These are phyloP conservation scores for Spathaspora sp. DNA, from an alignment of 1,139 yeast genomes.

Conservation along the genomic window DNA sequence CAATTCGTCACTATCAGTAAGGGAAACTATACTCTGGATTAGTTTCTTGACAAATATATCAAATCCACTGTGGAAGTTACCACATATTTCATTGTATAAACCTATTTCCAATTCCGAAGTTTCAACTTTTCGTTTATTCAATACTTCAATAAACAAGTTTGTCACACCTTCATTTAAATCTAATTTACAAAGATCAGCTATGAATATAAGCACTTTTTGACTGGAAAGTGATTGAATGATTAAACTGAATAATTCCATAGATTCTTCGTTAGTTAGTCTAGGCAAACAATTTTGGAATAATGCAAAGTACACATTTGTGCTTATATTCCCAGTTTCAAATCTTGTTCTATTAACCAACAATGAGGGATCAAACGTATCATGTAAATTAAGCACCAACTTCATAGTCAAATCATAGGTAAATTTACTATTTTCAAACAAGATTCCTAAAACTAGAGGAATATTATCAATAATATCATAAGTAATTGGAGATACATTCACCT, in stretches of 20 bases:
- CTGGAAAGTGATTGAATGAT: slow-evolving; percentile 25
- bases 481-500: slow-evolving; percentile 25
- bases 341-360: slow-evolving; percentile 11
- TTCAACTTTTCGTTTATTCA: slow-evolving; percentile 19
- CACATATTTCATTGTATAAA: slow-evolving; percentile 27
- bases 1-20: slow-evolving; percentile 27
- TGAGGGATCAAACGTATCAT: slow-evolving; percentile 32
- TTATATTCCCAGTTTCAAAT: slow-evolving; percentile 2
- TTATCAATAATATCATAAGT: slow-evolving; percentile 34
- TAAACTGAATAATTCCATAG: slow-evolving; percentile 22
- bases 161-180: slow-evolving; percentile 14
- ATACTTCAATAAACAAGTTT: slow-evolving; percentile 17
- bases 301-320: slow-evolving; percentile 13
- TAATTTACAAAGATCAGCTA: slow-evolving; percentile 18
- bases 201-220: slow-evolving; percentile 20
- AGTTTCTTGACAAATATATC: slow-evolving; percentile 31
- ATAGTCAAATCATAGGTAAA: slow-evolving; percentile 17
- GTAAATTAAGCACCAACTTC: slow-evolving; percentile 18
- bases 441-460: slow-evolving; percentile 25
- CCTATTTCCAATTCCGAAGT: slow-evolving; percentile 22
- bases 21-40: slow-evolving; percentile 34
- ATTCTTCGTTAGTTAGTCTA: slow-evolving; percentile 17
- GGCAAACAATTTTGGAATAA: slow-evolving; percentile 13
- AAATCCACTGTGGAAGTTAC: slow-evolving; percentile 20
- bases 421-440: slow-evolving; percentile 19